These are phyloP conservation scores for Arthrobotrys pseudoclavata DNA, from an alignment of 2,329 filamentous ascomycete species.

Conservation along the genomic window DNA sequence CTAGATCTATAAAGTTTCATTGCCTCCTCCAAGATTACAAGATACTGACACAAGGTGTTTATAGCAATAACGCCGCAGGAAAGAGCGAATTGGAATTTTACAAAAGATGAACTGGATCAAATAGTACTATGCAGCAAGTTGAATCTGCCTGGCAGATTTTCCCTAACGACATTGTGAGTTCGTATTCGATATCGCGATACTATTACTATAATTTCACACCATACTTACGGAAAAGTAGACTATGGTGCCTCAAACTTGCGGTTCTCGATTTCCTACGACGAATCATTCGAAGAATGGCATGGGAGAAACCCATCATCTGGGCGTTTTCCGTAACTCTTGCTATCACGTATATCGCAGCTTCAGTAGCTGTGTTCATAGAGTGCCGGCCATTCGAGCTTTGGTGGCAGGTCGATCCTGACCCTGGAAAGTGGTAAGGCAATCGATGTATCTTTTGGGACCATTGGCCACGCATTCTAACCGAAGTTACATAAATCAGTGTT, in stretches of 20 bases:
- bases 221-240: slow-evolving; percentile 24
- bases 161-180: slow-evolving; percentile 35
- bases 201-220: background rate
- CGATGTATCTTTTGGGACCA: background rate
- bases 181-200: background rate
- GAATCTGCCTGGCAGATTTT: slow-evolving; percentile 34
- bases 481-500: slow-evolving; percentile 9
- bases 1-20: background rate
- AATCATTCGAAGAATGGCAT: slow-evolving; percentile 48
- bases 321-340: slow-evolving; percentile 30
- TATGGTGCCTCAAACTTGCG: slow-evolving; percentile 49
- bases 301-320: slow-evolving; percentile 48
- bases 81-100: slow-evolving; percentile 37
- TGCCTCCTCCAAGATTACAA: background rate
- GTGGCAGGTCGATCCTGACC: slow-evolving; percentile 50
- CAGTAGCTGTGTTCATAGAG: slow-evolving; percentile 39
- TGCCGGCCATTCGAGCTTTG: slow-evolving; percentile 49
- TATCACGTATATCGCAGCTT: slow-evolving; percentile 32
- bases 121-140: slow-evolving; percentile 46
- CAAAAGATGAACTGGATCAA: slow-evolving; percentile 30
- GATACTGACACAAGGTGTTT: background rate
- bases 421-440: slow-evolving; percentile 29
- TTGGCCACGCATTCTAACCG: background rate
- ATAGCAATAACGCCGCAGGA: slow-evolving; percentile 42
- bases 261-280: slow-evolving; percentile 44